Evolutionary conservation across 805 yeast species (phyloP).

Genomic region (Sungouiella thailandica): DNA sequence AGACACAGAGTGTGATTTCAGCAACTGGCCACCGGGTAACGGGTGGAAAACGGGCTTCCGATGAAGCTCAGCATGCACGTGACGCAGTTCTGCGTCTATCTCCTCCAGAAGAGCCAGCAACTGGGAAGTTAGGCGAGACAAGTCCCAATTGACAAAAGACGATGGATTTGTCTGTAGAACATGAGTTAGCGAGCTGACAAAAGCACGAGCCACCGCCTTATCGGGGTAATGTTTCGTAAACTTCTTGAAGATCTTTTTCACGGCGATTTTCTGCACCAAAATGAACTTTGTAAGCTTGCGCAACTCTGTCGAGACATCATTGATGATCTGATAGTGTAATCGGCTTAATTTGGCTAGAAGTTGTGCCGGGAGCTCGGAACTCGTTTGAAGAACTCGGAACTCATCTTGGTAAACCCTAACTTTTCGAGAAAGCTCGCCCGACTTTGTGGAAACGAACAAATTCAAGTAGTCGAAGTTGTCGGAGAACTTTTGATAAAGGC

Average conservation of each 20-base stretch:
- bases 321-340: conserved; percentile 32
- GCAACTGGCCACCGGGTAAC: background rate
- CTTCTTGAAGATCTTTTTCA: conserved; percentile 71
- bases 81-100: conserved; percentile 11
- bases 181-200: conserved; percentile 32
- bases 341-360: conserved; percentile 20
- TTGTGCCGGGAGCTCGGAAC: conserved; percentile 5
- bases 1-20: conserved; percentile 6
- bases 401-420: conserved; percentile 27
- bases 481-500: conserved; percentile 34
- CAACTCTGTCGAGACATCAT: conserved; percentile 39
- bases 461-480: conserved; percentile 58
- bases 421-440: conserved; percentile 58
- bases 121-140: conserved; percentile 57
- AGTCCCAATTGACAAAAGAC: conserved; percentile 57
- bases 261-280: conserved; percentile 66
- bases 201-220: conserved; percentile 15
- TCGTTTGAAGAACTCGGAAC: conserved; percentile 7
- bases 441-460: conserved; percentile 61
- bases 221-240: conserved; percentile 43
- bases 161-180: conserved; percentile 39
- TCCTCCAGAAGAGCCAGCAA: conserved; percentile 10
- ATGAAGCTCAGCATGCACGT: conserved; percentile 10
- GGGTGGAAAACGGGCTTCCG: conserved; percentile 3
- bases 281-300: conserved; percentile 69